Percentiles rank a stretch among this genome's conserved stretches.
Conservation (phyloP, 1,284 basidiomycete genomes). For the Vanrija sp. region DNA sequence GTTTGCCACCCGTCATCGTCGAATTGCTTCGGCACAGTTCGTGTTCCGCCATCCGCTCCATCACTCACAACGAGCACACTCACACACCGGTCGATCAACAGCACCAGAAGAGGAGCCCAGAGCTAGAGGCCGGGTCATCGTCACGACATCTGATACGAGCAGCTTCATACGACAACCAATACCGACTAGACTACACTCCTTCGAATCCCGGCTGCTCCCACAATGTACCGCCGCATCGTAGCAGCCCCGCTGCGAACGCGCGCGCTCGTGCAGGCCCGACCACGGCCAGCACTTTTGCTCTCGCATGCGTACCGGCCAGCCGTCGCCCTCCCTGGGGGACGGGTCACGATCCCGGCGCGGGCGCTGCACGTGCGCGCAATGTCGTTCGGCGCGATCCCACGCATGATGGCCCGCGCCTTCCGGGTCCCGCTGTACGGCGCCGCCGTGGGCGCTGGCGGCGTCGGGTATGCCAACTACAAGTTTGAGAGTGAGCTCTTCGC, state of each 20-base stretch:
- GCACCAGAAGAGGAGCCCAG: no score
- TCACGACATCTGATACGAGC: no score
- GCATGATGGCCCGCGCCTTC: conserved; percentile 76
- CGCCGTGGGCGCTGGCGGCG: conserved; percentile 79
- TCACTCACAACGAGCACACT: no score
- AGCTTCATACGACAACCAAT: no score
- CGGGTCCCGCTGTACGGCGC: conserved; percentile 77
- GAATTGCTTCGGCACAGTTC: no score
- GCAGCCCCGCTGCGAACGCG: not conserved
- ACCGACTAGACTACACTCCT: no score
- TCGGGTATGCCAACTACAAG: conserved; percentile 90
- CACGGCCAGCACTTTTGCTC: not conserved
- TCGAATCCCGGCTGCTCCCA: no score
- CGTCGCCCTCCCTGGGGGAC: not conserved
- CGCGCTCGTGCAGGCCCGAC: not conserved
- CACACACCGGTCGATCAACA: no score
- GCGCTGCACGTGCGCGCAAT: conserved; percentile 63
- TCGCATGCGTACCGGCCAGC: not conserved
- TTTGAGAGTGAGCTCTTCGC: conserved; percentile 66
- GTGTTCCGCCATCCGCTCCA: no score
- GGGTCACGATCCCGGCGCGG: conserved; percentile 17
- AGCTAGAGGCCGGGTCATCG: no score
- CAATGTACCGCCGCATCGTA: conserved; percentile 12
- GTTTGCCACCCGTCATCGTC: no score
- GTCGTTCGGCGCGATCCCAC: conserved; percentile 76